Evolutionary conservation across 495 filamentous ascomycete species (phyloP).

Genomic region (Penicillium atrosanguineum): DNA sequence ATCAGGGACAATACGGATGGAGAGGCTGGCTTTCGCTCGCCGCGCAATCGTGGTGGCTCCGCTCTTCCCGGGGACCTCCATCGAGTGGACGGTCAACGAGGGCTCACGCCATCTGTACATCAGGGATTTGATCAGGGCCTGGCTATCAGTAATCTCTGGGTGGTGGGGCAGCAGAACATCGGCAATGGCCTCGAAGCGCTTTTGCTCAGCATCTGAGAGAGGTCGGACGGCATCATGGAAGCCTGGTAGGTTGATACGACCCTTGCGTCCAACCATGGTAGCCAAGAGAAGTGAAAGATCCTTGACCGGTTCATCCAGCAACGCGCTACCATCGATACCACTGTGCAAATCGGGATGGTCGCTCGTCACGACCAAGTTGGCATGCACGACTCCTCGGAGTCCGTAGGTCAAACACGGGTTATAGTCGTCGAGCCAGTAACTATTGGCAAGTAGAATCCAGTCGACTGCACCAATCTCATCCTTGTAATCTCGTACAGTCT

Average conservation of each 20-base stretch:
- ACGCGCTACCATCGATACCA: constrained; percentile 86
- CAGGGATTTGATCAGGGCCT: constrained; percentile 69
- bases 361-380: constrained; percentile 81
- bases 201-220: constrained; percentile 71
- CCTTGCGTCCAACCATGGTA: constrained; percentile 66
- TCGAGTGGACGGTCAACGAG: constrained; percentile 86
- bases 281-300: constrained; percentile 81
- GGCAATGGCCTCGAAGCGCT: constrained; percentile 80
- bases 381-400: constrained; percentile 90
- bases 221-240: constrained; percentile 84
- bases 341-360: constrained; percentile 88
- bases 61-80: constrained; percentile 64
- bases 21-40: constrained; percentile 79
- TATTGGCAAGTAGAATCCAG: constrained; percentile 92
- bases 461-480: constrained; percentile 84
- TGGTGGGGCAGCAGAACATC: constrained; percentile 68
- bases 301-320: constrained; percentile 86
- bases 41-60: constrained; percentile 87
- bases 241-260: constrained; percentile 60
- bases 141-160: constrained; percentile 62
- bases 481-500: constrained; percentile 74
- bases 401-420: constrained; percentile 95
- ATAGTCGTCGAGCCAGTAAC: constrained; percentile 96
- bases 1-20: constrained; percentile 88
- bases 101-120: constrained; percentile 97